phyloP scores from a whole-genome alignment of 768 basidiomycete genomes.

The Tephrocybe rancida region DNA sequence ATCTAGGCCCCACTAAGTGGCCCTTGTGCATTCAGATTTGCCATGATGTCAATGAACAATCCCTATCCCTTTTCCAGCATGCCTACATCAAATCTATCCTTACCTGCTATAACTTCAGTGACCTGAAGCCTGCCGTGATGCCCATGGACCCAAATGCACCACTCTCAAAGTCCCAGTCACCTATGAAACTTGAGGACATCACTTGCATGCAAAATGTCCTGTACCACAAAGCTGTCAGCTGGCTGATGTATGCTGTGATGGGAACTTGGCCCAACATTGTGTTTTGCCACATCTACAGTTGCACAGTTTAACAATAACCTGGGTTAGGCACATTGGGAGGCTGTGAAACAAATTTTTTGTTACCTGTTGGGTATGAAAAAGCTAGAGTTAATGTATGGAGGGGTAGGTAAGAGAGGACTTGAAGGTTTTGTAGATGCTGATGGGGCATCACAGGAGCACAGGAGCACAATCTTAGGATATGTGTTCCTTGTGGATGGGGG shows the following conservation, averaged over 20 bases:
- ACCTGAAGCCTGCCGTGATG: too few relatives aligned
- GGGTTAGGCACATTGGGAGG: slow-evolving; percentile 13
- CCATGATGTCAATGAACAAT: slow-evolving; percentile 7
- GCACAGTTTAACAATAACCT: slow-evolving; percentile 20
- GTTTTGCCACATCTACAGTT: too few relatives aligned
- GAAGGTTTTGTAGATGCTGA: slow-evolving; percentile 19
- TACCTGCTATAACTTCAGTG: too few relatives aligned
- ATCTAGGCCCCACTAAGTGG: slow-evolving; percentile 25
- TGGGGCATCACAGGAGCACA: slow-evolving; percentile 21
- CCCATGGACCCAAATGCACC: too few relatives aligned
- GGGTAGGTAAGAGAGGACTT: slow-evolving; percentile 16
- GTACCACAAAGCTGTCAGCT: slow-evolving; percentile 21
- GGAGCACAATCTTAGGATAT: slow-evolving; percentile 34
- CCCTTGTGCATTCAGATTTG: slow-evolving; percentile 24
- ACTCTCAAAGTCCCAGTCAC: too few relatives aligned
- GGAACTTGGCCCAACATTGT: too few relatives aligned
- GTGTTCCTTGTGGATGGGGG: slow-evolving; percentile 27
- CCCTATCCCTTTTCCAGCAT: not conserved
- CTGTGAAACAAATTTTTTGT: slow-evolving; percentile 7
- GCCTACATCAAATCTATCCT: not conserved
- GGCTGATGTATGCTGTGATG: slow-evolving; percentile 28
- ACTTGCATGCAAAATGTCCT: slow-evolving; percentile 5
- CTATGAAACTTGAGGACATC: not conserved
- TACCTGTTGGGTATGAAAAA: slow-evolving; percentile 27
- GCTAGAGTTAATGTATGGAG: slow-evolving; percentile 22